Evolutionary conservation across 768 basidiomycete genomes (phyloP), one percentile per base, ranked within the genome.

Genomic region (Kwoniella europaea): DNA sequence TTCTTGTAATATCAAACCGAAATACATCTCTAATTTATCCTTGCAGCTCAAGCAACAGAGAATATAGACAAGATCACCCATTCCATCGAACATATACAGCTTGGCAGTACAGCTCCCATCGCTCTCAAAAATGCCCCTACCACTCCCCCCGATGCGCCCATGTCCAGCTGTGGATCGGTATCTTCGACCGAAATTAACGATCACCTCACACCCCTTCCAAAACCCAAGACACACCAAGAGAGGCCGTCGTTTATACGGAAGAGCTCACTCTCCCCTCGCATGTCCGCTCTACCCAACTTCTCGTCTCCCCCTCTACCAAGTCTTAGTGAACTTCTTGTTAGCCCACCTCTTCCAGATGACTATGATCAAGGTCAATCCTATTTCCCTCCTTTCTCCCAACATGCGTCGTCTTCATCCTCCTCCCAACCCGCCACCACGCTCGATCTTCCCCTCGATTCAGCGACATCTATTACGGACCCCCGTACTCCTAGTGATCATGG

Each of bases 241-340:
- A 60, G 62, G 12, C 71, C 62, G 0, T 10, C 66, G n/a, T 29
- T 68, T 7, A n/a, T 44, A 15, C n/a, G 61, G 18, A 61, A 50
- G 27, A 65, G 43, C 10, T 56, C 22, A 35, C n/a, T n/a, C 41
- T 65, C 41, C 20, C 64, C 41, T 22, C 56, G 56, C 7, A 27
- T 60, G 16, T 67, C 56, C 41, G 16, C 63, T 53, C 63, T 24
- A 24, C 42, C 10, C 16, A 27, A 46, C n/a, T 60, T 46, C n/a
- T 59, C 57, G 1, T 46, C 64, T 10, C 59, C 56, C 16, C 22
- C 69, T 29, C 46, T 60, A 10, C 43, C 9, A 29, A 52, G 65
- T 57, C 42, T 72, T 7, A 72, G 71, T 55, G 71, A 72, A 53
- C 67, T 72, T 42, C 43, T 72, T 20, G 61, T 60, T 27, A 58